A percentile compares a stretch with the other conserved stretches of the same genome.
Evolutionary conservation across 2,329 filamentous ascomycete genomes (phyloP).

Genomic region (Phaeosphaeriaceae sp.): DNA sequence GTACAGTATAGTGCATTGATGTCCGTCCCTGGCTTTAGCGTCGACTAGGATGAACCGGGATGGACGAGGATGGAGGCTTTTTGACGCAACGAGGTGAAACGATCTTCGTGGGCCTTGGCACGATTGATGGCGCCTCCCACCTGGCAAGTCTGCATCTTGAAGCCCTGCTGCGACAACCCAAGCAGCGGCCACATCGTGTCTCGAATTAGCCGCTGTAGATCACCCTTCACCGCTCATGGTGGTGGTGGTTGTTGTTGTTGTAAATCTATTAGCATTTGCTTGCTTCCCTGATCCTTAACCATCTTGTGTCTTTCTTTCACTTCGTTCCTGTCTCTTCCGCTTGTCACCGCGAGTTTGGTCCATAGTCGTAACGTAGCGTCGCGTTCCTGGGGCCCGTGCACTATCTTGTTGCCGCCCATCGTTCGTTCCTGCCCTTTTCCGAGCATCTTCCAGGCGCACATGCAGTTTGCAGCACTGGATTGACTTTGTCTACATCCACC

Average conservation of each 20-base stretch:
- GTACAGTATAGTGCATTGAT: slow-evolving; percentile 9
- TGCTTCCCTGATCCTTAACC: too few relatives aligned
- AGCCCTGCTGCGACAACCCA: slow-evolving; percentile 7
- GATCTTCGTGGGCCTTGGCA: slow-evolving; percentile 20
- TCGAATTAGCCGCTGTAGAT: slow-evolving; percentile 13
- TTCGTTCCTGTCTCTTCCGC: too few relatives aligned
- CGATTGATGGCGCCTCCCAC: slow-evolving; percentile 1
- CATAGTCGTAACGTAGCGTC: slow-evolving; percentile 12
- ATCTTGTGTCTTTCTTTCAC: too few relatives aligned
- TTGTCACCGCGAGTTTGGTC: too few relatives aligned
- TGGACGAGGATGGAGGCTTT: too few relatives aligned
- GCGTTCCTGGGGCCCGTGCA: slow-evolving; percentile 27
- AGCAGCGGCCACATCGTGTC: too few relatives aligned
- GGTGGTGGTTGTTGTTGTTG: too few relatives aligned
- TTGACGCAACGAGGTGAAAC: slow-evolving; percentile 23
- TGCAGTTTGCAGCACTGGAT: too few relatives aligned
- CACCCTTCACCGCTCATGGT: too few relatives aligned
- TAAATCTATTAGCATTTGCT: too few relatives aligned
- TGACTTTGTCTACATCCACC: neutral
- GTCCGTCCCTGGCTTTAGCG: slow-evolving; percentile 4
- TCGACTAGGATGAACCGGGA: slow-evolving; percentile 4
- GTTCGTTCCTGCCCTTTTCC: slow-evolving; percentile 27
- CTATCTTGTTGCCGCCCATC: slow-evolving; percentile 25
- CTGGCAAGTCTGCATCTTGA: slow-evolving; percentile 9
- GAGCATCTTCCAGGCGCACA: neutral